phyloP scores from a whole-genome alignment of 768 basidiomycete species.

The Sutorius australiensis region DNA sequence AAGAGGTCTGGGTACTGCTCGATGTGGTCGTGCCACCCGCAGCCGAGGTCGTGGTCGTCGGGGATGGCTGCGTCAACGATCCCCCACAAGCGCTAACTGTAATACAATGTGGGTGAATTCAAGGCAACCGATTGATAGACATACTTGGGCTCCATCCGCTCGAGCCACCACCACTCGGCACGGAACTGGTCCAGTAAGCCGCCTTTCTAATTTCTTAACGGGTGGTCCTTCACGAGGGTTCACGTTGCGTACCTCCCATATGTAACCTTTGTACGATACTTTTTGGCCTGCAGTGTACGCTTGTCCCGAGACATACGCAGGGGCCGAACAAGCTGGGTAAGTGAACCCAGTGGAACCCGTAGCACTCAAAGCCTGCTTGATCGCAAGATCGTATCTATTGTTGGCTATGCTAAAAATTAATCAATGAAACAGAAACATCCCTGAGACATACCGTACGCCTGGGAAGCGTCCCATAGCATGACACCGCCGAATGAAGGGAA shows the following conservation, averaged over 20 bases:
- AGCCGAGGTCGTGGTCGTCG: slow-evolving; percentile 19
- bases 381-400: slow-evolving; percentile 52
- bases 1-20: slow-evolving; percentile 8
- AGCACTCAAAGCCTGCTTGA: slow-evolving; percentile 55
- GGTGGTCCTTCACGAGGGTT: background rate
- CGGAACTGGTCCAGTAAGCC: slow-evolving; percentile 52
- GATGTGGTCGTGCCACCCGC: slow-evolving; percentile 6
- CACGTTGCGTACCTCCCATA: slow-evolving; percentile 50
- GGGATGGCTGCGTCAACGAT: background rate
- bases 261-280: slow-evolving; percentile 58
- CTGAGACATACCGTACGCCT: slow-evolving; percentile 31
- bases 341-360: slow-evolving; percentile 70
- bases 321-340: slow-evolving; percentile 57
- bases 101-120: background rate
- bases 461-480: slow-evolving; percentile 45
- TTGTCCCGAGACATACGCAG: slow-evolving; percentile 47
- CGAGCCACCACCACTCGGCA: slow-evolving; percentile 46
- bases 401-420: slow-evolving; percentile 40
- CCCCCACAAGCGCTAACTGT: slow-evolving; percentile 25
- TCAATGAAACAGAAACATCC: background rate
- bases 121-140: slow-evolving; percentile 16
- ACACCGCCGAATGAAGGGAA: slow-evolving; percentile 44
- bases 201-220: slow-evolving; percentile 37
- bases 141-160: slow-evolving; percentile 65
- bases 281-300: slow-evolving; percentile 48